Evolutionary conservation across 768 basidiomycete genomes (phyloP), one percentile per base, ranked within the genome.

Genomic region (Lactarius hatsudake): DNA sequence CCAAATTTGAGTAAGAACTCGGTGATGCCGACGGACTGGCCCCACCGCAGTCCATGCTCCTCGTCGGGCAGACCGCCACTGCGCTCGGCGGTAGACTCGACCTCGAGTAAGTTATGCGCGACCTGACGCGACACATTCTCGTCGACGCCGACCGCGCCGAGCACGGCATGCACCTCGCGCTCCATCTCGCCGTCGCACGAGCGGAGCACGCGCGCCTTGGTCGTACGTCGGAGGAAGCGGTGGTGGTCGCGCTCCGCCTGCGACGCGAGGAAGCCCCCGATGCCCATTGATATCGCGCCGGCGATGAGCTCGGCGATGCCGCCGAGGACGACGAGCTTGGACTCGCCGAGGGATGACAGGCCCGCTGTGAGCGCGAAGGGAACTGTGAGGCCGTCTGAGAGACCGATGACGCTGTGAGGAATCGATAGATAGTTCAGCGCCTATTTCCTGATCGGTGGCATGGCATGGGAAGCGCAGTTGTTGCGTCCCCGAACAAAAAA

Each of bases 271-370:
- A 96, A 98, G 23, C 96, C 96, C 62, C 97, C 97, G 48, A 99
- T 91, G 68, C 97, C 97, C 96, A 99, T 99, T 2, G 92, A 94
- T 56, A 98, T 92, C 15, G 96, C 93, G 7, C 97, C 97, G 1
- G 96, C 94, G 65, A 96, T 93, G 71, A 99, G 88, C 76, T 99
- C 97, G 1, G 97, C 96, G 42, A 97, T 79, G 18, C 97, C 97
- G 62, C 94, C 96, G 34, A 96, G 84, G 59, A 96, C 90, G 69
- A 99, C 97, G n/a, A 98, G 83, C 63, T 83, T 87, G 8, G 93
- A 94, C 66, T 91, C 87, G 57, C 96, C 96, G 45, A 97, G 83
- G 13, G 94, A 90, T 13, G 92, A 91, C 30, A 96, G 84, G 63
- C 94, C 94, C 5, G 94, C 94, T 2, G 94, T 86, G 45, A 96